Percentiles rank a stretch among this genome's conserved stretches.
Conservation (phyloP, 495 filamentous ascomycete genomes). For the Cetradonia linearis region DNA sequence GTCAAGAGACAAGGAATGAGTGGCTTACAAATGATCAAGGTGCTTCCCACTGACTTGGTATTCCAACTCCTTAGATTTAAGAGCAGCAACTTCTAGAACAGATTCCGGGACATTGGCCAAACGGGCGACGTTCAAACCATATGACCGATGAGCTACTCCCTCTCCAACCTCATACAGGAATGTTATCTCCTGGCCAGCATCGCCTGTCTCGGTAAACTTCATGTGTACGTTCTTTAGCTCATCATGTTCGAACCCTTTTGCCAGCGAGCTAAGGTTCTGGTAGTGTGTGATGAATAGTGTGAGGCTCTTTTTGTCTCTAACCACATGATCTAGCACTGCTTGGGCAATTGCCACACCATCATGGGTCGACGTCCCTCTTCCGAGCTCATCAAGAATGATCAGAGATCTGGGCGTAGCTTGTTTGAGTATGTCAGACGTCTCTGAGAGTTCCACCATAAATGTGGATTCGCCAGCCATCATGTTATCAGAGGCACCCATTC, state of each 20-base stretch:
- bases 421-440: conserved; percentile 84
- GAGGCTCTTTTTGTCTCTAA: conserved; percentile 61
- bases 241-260: conserved; percentile 48
- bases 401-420: conserved; percentile 70
- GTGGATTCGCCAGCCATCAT: conserved; percentile 91
- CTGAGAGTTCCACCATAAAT: conserved; percentile 95
- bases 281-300: conserved; percentile 97
- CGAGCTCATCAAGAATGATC: conserved; percentile 91
- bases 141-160: conserved; percentile 84
- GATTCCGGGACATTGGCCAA: conserved; percentile 69
- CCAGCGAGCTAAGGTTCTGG: conserved; percentile 68
- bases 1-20: neutral
- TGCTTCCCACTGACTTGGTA: conserved; percentile 52
- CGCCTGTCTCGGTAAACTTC: conserved; percentile 55
- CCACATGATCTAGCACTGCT: conserved; percentile 76
- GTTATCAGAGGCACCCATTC: conserved; percentile 96
- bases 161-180: conserved; percentile 77
- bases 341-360: conserved; percentile 95
- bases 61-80: conserved; percentile 75
- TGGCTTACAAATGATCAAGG: conserved; percentile 32
- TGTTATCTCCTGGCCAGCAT: conserved; percentile 49
- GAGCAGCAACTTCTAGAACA: conserved; percentile 65
- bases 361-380: conserved; percentile 84
- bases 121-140: conserved; percentile 86
- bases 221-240: conserved; percentile 72